Base-by-base conservation (phyloP, 768 basidiomycete species). In the Rickenella mellea region DNA sequence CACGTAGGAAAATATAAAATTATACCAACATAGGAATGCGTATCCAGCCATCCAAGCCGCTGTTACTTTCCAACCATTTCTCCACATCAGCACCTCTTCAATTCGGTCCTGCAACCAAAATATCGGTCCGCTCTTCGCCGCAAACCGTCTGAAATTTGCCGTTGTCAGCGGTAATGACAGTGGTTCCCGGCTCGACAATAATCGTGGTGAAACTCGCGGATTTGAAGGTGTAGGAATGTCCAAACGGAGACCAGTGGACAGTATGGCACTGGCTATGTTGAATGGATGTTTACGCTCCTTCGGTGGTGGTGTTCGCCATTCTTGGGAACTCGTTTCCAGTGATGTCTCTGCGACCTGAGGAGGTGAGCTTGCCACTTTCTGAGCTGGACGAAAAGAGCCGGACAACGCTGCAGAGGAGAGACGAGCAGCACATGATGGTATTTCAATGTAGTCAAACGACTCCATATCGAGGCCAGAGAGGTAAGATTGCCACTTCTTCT, bases 91-190 rank as follows among this genome's bases (percentile, higher is more conserved):
- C 3, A 91, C 69, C 61, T 93, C 91, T 57, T 94, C 91, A 11
- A 87, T 54, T 1, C 91, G 64, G 55, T 96, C 91, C 61, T 88
- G 87, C 15, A 93, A 48, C 91, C 90, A 94, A 53, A 93, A 94
- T 6, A 91, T 62, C 0, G 85, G 82, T 1, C 87, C 86, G 3
- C 78, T 68, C 50, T 71, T 79, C 5, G 77, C 71, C 3, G 92
- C 73, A 45, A 94, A 93, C 19, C 87, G 67, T 48, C 80, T 73
- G 54, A 92, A 92, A 15, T 36, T 17, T 10, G 33, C 11, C 33
- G 33, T 36, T 22, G 33, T 36, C 4, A 22, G 19, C 33, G 33
- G 33, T 17, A 36, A 4, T 11, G 19, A 19, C 33, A 36, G 24
- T 10, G 33, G 33, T 22, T 36, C 33, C 9, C 33, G 33, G 19